phyloP scores from a whole-genome alignment of 352 stramenopile genomes.

The Hyaloperonospora brassicae region DNA sequence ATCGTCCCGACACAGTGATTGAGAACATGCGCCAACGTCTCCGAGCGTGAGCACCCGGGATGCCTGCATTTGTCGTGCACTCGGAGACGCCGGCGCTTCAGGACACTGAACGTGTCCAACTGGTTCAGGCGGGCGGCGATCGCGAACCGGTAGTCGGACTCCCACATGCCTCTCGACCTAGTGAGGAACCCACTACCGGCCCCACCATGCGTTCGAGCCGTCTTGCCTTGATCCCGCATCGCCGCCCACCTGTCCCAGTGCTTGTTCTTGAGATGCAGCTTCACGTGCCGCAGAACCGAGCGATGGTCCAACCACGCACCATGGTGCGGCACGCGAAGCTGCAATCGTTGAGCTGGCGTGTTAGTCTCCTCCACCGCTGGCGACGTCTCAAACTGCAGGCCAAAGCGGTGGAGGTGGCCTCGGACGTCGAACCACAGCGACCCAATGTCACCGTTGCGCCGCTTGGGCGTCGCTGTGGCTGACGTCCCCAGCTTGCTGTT shows the following conservation, averaged over 20 bases:
- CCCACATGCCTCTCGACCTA: conserved; percentile 6
- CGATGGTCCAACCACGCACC: conserved; percentile 2
- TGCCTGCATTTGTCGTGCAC: too few species aligned
- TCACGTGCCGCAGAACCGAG: conserved; percentile 11
- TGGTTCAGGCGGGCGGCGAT: conserved; percentile 11
- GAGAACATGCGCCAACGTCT: conserved; percentile 9
- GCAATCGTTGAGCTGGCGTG: not conserved
- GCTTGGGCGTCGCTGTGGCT: too few species aligned
- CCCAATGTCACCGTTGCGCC: not conserved
- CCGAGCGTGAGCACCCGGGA: too few species aligned
- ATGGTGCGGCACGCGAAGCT: conserved; percentile 14
- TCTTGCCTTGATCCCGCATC: conserved; percentile 8
- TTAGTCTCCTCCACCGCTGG: not conserved
- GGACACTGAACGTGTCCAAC: conserved; percentile 6
- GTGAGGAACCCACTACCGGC: conserved; percentile 10
- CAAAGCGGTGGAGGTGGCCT: not conserved
- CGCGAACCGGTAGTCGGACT: conserved; percentile 15
- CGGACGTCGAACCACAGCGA: conserved; percentile 13
- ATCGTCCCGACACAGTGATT: conserved; percentile 13
- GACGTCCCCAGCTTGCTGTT: too few species aligned
- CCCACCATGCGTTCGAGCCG: not conserved
- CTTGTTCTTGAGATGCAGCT: conserved; percentile 11
- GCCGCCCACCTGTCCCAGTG: not conserved
- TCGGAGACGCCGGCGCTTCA: too few species aligned
- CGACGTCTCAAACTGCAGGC: conserved; percentile 4